phyloP scores from a whole-genome alignment of 208 protist species.

The Vickermania ingenoplastis region DNA sequence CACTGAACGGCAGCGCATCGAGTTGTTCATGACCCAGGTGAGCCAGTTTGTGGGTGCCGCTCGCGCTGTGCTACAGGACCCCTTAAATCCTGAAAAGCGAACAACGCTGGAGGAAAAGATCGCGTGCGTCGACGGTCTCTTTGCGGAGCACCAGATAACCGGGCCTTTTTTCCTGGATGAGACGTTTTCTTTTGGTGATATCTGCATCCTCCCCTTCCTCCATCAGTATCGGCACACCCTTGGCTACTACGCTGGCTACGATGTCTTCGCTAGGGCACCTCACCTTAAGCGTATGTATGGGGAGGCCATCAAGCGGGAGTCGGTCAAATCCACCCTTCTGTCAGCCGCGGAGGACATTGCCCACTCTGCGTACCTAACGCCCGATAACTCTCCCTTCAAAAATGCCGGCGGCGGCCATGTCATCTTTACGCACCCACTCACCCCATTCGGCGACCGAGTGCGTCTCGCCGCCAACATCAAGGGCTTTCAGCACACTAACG shows the following conservation, averaged over 20 bases:
- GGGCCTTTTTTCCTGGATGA: conserved; percentile 62
- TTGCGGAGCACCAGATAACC: conserved; percentile 36
- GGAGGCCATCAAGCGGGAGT: conserved; percentile 35
- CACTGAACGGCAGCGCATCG: conserved; percentile 45
- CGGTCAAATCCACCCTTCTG: conserved; percentile 29
- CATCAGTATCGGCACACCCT: conserved; percentile 35
- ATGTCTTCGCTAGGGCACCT: conserved; percentile 58
- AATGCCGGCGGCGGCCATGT: conserved; percentile 23
- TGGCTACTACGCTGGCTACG: conserved; percentile 51
- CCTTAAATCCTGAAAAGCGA: conserved; percentile 45
- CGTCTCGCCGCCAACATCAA: conserved; percentile 46
- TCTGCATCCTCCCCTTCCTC: conserved; percentile 65
- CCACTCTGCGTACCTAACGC: conserved; percentile 25
- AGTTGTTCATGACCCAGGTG: conserved; percentile 65
- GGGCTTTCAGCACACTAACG: conserved; percentile 17
- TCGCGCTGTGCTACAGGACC: conserved; percentile 38
- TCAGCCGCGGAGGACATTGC: conserved; percentile 22
- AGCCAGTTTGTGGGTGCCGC: conserved; percentile 36
- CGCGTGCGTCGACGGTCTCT: conserved; percentile 50
- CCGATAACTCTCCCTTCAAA: conserved; percentile 21
- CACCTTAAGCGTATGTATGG: conserved; percentile 42
- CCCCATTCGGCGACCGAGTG: conserved; percentile 51
- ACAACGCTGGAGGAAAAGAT: conserved; percentile 36
- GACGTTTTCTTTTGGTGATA: conserved; percentile 63
- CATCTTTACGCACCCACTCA: conserved; percentile 37